phyloP scores from a whole-genome alignment of 306 rosid species.

The Casuarina glauca region DNA sequence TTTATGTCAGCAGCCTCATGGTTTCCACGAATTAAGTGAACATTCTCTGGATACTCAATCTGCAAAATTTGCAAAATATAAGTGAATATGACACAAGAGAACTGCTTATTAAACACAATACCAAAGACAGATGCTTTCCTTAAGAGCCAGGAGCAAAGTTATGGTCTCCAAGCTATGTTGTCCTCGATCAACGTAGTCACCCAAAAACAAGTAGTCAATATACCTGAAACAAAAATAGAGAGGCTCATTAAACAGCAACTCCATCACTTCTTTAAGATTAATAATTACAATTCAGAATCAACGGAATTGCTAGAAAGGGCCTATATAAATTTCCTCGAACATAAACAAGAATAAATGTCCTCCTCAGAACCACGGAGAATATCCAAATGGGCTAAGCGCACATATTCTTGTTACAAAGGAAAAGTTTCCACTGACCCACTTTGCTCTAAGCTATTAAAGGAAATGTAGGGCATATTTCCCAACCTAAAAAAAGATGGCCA shows the following conservation, averaged over 20 bases:
- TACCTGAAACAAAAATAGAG: slow-evolving; percentile 60
- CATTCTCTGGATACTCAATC: slow-evolving; percentile 95
- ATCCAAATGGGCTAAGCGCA: not conserved
- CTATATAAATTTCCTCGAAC: slow-evolving; percentile 19
- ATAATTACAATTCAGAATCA: slow-evolving; percentile 21
- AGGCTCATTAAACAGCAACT: slow-evolving; percentile 22
- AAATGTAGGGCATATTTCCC: slow-evolving; percentile 12
- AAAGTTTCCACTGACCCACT: slow-evolving; percentile 11
- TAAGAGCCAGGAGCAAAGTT: slow-evolving; percentile 94
- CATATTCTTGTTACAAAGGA: not conserved
- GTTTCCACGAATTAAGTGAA: slow-evolving; percentile 99
- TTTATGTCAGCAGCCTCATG: slow-evolving; percentile 99
- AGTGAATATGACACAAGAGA: slow-evolving; percentile 19
- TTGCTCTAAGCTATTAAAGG: not conserved
- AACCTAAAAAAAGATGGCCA: not conserved
- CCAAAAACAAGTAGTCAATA: slow-evolving; percentile 97
- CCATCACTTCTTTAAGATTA: not conserved
- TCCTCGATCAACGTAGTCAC: slow-evolving; percentile 99
- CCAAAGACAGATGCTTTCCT: slow-evolving; percentile 53
- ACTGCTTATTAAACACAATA: slow-evolving; percentile 18
- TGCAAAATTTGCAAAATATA: slow-evolving; percentile 46
- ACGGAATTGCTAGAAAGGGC: slow-evolving; percentile 5
- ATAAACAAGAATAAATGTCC: slow-evolving; percentile 24
- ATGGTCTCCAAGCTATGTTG: slow-evolving; percentile 99
- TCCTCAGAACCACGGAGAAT: slow-evolving; percentile 28